Base-by-base conservation (phyloP, 768 basidiomycete species). In the Suillus luteus region DNA sequence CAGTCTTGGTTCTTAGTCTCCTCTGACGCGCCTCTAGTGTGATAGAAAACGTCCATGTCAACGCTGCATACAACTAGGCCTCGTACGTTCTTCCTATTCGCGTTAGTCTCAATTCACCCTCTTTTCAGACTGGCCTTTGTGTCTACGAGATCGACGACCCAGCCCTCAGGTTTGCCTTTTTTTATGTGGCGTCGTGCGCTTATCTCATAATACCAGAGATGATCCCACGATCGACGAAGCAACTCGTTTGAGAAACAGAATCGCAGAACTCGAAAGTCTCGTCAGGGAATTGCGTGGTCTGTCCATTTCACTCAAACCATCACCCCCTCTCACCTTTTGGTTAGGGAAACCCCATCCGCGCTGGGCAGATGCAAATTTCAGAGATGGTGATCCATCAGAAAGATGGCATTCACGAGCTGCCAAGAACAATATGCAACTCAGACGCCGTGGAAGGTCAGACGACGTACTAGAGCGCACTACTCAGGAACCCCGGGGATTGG, bases 91-190 rank as follows among this genome's bases (percentile, higher is more conserved):
- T 22, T n/a, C 61, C 62, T 37, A 35, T 57, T 62, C 46, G 33
- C 19, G 38, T 57, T 51, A 27, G 2, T 59, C 41, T 48, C 38
- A 67, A 64, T 55, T 1, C 57, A 65, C 67, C 33, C 63, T 17
- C 2, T 58, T 24, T 24, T 17, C 68, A 94, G 92, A 96, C 95
- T 24, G 95, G 95, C 59, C 89, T 96, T 19, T 96, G 95, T 74
- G 93, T 96, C 0, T 96, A 96, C 69, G 95, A 96, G 72, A 91
- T 96, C 67, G 95, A 96, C 73, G 94, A 94, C 76, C 92, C 92
- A 15, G 88, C 90, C 11, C 77, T 91, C 43, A 83, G 91, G 92
- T 91, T 67, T 19, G 63, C 66, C 43, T n/a, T 63, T 57, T 37
- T 54, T 40, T 54, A 5, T 61, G 58, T 60, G 12, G 52, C 33